Percentiles rank a stretch among this genome's conserved stretches.
These are phyloP conservation scores for Yamadazyma atlantica DNA, from an alignment of 1,139 yeast genomes.

Conservation along the genomic window DNA sequence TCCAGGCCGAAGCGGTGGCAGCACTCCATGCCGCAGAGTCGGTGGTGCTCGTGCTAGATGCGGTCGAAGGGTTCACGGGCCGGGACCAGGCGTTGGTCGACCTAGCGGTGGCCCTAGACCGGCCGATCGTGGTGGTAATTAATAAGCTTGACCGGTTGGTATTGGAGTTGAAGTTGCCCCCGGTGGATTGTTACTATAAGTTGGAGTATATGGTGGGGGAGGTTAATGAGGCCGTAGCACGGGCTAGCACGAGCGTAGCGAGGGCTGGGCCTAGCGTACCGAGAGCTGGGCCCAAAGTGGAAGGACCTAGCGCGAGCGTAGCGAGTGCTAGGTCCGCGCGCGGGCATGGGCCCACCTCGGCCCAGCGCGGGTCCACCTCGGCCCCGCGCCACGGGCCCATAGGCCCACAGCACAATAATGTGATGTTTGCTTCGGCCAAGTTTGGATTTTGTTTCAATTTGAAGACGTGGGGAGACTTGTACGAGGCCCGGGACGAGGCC, in stretches of 20 bases:
- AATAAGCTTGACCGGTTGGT: slow-evolving; percentile 84
- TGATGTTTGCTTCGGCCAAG: slow-evolving; percentile 70
- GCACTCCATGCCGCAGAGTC: slow-evolving; percentile 65
- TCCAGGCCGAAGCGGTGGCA: slow-evolving; percentile 68
- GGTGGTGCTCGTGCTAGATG: slow-evolving; percentile 73
- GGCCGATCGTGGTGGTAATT: slow-evolving; percentile 61
- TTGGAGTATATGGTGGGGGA: slow-evolving; percentile 61
- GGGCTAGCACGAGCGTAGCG: slow-evolving; percentile 23
- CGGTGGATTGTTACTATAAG: slow-evolving; percentile 71
- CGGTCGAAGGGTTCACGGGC: slow-evolving; percentile 73
- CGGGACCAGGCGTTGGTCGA: slow-evolving; percentile 50
- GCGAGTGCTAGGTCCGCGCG: too few relatives aligned
- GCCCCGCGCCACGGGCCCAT: too few relatives aligned
- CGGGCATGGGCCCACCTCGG: too few relatives aligned
- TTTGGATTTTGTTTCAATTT: slow-evolving; percentile 66
- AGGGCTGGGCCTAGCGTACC: too few relatives aligned
- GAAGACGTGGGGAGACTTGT: too few relatives aligned
- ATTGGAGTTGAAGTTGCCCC: slow-evolving; percentile 74
- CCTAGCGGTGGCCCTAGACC: slow-evolving; percentile 45
- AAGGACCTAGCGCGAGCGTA: too few relatives aligned
- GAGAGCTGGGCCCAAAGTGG: too few relatives aligned
- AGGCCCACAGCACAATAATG: slow-evolving; percentile 67
- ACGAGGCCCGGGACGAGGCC: too few relatives aligned
- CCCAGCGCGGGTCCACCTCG: too few relatives aligned
- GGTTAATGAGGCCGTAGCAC: slow-evolving; percentile 59